Evolutionary conservation across 805 yeast species (phyloP).

Genomic region (Yamadazyma scolyti): DNA sequence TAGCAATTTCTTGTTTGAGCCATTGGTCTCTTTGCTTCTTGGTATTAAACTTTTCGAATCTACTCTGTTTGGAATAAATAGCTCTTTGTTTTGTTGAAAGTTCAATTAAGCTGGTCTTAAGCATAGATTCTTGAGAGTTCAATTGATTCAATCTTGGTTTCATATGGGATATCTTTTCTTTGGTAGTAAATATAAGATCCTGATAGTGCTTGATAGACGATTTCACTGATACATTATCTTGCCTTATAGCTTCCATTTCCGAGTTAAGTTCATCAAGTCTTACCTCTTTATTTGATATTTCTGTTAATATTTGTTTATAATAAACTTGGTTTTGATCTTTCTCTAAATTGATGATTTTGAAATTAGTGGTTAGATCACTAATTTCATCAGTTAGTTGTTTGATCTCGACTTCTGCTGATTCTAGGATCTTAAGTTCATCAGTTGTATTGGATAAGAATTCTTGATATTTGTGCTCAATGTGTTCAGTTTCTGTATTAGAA

Average conservation of each 20-base stretch:
- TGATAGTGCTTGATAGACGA: slow-evolving; percentile 17
- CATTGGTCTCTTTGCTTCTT: slow-evolving; percentile 63
- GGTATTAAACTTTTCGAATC: slow-evolving; percentile 55
- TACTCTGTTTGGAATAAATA: slow-evolving; percentile 67
- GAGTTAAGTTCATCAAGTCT: slow-evolving; percentile 40
- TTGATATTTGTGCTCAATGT: slow-evolving; percentile 55
- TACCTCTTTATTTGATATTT: slow-evolving; percentile 48
- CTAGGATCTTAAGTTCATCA: slow-evolving; percentile 51
- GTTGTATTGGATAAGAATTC: slow-evolving; percentile 50
- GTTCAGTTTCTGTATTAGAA: slow-evolving; percentile 56
- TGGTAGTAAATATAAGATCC: slow-evolving; percentile 31
- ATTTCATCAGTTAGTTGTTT: slow-evolving; percentile 44
- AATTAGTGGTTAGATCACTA: slow-evolving; percentile 41
- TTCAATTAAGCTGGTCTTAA: slow-evolving; percentile 38
- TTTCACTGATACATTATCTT: slow-evolving; percentile 21
- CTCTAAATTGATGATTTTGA: slow-evolving; percentile 56
- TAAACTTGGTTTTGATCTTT: slow-evolving; percentile 49
- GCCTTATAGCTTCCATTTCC: slow-evolving; percentile 26
- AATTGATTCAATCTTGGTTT: slow-evolving; percentile 41
- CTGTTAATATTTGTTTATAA: slow-evolving; percentile 44
- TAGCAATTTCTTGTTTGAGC: slow-evolving; percentile 52
- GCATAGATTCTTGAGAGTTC: slow-evolving; percentile 34
- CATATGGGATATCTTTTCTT: slow-evolving; percentile 28
- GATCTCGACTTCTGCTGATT: slow-evolving; percentile 55
- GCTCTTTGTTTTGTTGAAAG: slow-evolving; percentile 51